Base-by-base conservation (phyloP, 2,329 filamentous ascomycete genomes). In the Aspergillus proliferans region DNA sequence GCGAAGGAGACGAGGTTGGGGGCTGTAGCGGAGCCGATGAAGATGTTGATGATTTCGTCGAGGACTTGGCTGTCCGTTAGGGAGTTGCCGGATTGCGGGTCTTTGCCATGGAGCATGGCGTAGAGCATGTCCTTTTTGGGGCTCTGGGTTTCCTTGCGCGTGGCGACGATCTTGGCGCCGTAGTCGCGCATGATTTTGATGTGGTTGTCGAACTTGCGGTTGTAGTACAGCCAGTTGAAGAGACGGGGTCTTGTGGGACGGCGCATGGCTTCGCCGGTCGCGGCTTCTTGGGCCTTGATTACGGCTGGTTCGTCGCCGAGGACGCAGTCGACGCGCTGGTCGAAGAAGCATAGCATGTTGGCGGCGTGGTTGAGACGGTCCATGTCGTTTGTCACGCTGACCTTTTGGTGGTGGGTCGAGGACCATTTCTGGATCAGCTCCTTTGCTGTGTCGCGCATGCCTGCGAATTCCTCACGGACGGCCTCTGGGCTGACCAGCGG, bases 21-120 rank as follows among this genome's bases (percentile, higher is more conserved):
- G 0, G 86, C 86, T 0, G 87, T 90, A 58, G 88, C 86, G 53
- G 87, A 85, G 1, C 83, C 75, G 57, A 67, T 64, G 38, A 85
- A 77, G 72, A 87, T 85, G 2, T 79, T 78, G 47, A 86, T 79
- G 55, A 88, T 82, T 62, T 88, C 84, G 64, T 86, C 82, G 43
- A 85, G 75, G 44, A 86, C 76, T 51, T 80, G 79, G 8, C 78
- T 77, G 4, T 86, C 78, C 4, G 69, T 76, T 54, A 88, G 71
- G 2, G 67, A 68, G 50, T 76, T 71, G 24, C 80, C 81, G 0
- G 83, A 86, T 59, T 84, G 75, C 0, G 81, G 78, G 54, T 88
- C 85, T 38, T 72, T 76, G 10, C 71, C 76, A 47, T 77, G 75
- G 50, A 87, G 63, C 62, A 88, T 71, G 3, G 78, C 76, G 45